A percentile compares a stretch with the other conserved stretches of the same genome.
Evolutionary conservation across 2,329 filamentous ascomycete genomes (phyloP).

Genomic region (Chaetomiaceae sp.): DNA sequence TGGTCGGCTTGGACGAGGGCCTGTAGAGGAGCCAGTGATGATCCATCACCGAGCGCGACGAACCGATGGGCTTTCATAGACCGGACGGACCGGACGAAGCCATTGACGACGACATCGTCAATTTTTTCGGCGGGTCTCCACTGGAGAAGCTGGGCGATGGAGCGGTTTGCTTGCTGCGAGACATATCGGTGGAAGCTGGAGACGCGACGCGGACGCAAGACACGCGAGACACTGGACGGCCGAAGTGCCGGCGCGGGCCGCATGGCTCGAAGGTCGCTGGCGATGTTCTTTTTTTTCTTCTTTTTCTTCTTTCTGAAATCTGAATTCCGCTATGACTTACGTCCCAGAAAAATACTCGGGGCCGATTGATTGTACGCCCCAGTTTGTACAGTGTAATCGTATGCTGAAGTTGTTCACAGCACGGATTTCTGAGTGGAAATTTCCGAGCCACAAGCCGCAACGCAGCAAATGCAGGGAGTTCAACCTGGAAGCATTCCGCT

Average conservation of each 20-base stretch:
- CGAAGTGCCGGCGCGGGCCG: slow-evolving; percentile 18
- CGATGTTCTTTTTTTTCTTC: no score
- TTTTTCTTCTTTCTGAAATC: no score
- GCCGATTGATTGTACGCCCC: no score
- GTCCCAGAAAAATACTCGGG: no score
- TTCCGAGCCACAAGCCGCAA: not conserved
- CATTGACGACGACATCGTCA: slow-evolving; percentile 60
- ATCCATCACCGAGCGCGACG: slow-evolving; percentile 82
- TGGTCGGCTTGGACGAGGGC: slow-evolving; percentile 70
- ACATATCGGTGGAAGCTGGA: slow-evolving; percentile 8
- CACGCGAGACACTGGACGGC: slow-evolving; percentile 17
- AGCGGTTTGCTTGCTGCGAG: slow-evolving; percentile 23
- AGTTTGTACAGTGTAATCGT: no score
- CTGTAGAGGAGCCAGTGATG: slow-evolving; percentile 73
- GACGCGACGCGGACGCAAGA: slow-evolving; percentile 15
- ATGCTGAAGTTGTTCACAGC: no score
- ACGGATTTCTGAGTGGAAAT: not conserved
- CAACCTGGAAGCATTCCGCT: no score
- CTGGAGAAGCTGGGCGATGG: slow-evolving; percentile 54
- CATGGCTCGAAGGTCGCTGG: slow-evolving; percentile 12
- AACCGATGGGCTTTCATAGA: slow-evolving; percentile 83
- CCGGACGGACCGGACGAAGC: slow-evolving; percentile 78
- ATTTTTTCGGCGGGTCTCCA: slow-evolving; percentile 44
- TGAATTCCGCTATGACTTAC: no score
- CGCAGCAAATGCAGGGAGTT: no score